phyloP scores from a whole-genome alignment of 2,329 filamentous ascomycete species.

The Diaporthe ampelina region DNA sequence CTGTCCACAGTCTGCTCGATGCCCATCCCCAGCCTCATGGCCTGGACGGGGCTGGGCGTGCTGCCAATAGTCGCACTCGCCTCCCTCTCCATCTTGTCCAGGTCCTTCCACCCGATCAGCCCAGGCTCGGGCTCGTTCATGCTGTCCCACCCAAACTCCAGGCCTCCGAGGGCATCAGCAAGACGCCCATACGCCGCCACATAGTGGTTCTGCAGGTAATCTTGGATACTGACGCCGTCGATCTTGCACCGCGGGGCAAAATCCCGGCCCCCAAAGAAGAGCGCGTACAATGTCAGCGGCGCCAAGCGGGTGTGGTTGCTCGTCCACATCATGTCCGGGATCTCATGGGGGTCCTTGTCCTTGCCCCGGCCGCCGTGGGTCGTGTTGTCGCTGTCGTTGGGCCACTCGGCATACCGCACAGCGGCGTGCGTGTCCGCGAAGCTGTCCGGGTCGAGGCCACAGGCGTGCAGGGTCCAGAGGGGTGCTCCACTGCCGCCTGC shows the following conservation, averaged over 20 bases:
- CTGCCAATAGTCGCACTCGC: slow-evolving; percentile 45
- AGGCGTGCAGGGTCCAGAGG: slow-evolving; percentile 46
- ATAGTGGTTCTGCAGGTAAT: slow-evolving; percentile 46
- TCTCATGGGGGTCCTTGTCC: slow-evolving; percentile 45
- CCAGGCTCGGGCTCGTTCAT: slow-evolving; percentile 47
- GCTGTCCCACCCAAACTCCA: slow-evolving; percentile 45
- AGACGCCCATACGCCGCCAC: slow-evolving; percentile 44
- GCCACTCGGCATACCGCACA: slow-evolving; percentile 46
- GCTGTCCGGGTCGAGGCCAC: slow-evolving; percentile 44
- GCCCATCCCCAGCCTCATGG: slow-evolving; percentile 45
- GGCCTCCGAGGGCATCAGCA: slow-evolving; percentile 41
- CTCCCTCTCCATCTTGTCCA: slow-evolving; percentile 42
- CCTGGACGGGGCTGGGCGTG: slow-evolving; percentile 44
- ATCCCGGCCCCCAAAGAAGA: slow-evolving; percentile 45
- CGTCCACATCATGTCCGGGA: slow-evolving; percentile 48
- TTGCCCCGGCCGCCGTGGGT: slow-evolving; percentile 11
- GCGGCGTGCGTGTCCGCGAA: slow-evolving; percentile 46
- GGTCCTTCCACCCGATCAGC: slow-evolving; percentile 43
- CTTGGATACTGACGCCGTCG: slow-evolving; percentile 46
- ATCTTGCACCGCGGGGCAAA: slow-evolving; percentile 45
- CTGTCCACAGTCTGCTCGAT: slow-evolving; percentile 42
- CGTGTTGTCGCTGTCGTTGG: slow-evolving; percentile 37
- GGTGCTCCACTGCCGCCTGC: slow-evolving; percentile 46
- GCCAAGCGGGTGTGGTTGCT: slow-evolving; percentile 47
- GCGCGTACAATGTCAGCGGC: slow-evolving; percentile 43